A percentile compares a stretch with the other conserved stretches of the same genome.
These are phyloP conservation scores for Amanita thiersii DNA, from an alignment of 768 basidiomycete genomes.

Conservation along the genomic window DNA sequence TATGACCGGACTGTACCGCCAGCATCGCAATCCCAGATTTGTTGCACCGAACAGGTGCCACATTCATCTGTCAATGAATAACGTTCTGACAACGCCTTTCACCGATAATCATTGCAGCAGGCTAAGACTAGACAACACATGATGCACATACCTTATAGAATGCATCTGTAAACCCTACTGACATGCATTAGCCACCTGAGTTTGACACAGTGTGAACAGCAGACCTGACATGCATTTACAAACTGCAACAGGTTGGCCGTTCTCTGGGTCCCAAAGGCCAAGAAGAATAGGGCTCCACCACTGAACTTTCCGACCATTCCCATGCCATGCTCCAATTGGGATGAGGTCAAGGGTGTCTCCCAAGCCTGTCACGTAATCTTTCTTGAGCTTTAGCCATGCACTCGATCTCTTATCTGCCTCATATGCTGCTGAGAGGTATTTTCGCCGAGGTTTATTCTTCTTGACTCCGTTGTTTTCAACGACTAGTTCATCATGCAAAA, in stretches of 20 bases:
- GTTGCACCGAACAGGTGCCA: conserved; percentile 42
- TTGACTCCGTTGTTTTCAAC: conserved; percentile 21
- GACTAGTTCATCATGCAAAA: conserved; percentile 51
- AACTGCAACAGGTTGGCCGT: conserved; percentile 60
- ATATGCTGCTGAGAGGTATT: conserved; percentile 77
- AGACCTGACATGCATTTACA: conserved; percentile 88
- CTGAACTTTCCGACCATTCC: conserved; percentile 78
- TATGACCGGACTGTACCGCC: conserved; percentile 40
- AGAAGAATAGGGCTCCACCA: conserved; percentile 93
- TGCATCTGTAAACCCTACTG: conserved; percentile 72
- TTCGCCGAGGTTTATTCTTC: conserved; percentile 38
- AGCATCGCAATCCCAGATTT: conserved; percentile 52
- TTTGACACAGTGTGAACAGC: conserved; percentile 12
- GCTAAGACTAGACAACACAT: background rate
- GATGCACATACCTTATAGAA: conserved; percentile 58
- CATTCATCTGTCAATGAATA: conserved; percentile 47
- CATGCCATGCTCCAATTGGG: conserved; percentile 82
- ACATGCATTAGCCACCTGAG: conserved; percentile 5
- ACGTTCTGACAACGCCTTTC: conserved; percentile 50
- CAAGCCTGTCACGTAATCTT: conserved; percentile 77
- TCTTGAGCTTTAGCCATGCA: conserved; percentile 90
- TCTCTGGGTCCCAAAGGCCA: conserved; percentile 60
- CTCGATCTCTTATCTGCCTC: conserved; percentile 83
- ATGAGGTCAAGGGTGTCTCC: conserved; percentile 72
- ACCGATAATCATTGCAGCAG: conserved; percentile 12